Percentiles rank a stretch among this genome's conserved stretches.
These are phyloP conservation scores for Lachnellula hyalina DNA, from an alignment of 2,329 filamentous ascomycete genomes.

Conservation along the genomic window DNA sequence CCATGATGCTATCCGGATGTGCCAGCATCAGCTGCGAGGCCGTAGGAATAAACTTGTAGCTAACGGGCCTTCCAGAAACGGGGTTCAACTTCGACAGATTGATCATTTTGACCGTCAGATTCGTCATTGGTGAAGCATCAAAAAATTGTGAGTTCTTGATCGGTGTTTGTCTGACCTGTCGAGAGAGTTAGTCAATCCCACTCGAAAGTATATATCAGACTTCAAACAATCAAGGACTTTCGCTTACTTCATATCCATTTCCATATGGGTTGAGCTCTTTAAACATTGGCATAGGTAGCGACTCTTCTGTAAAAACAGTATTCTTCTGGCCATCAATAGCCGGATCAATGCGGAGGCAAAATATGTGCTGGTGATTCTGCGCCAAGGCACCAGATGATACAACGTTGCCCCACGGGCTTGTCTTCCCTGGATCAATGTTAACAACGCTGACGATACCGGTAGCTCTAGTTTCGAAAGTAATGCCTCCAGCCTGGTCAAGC, in stretches of 20 bases:
- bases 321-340: conserved; percentile 50
- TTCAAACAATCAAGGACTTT: too few species aligned
- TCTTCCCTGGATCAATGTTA: conserved; percentile 50
- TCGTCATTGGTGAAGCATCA: conserved; percentile 37
- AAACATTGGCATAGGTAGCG: conserved; percentile 41
- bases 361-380: conserved; percentile 53
- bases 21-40: conserved; percentile 74
- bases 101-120: conserved; percentile 79
- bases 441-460: conserved; percentile 56
- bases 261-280: conserved; percentile 46
- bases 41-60: conserved; percentile 82
- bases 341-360: conserved; percentile 49
- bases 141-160: conserved; percentile 38
- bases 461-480: conserved; percentile 56
- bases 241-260: conserved; percentile 39
- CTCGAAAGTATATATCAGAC: too few species aligned
- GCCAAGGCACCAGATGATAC: conserved; percentile 55
- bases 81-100: conserved; percentile 78
- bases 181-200: not conserved
- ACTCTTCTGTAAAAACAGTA: conserved; percentile 49
- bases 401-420: conserved; percentile 51
- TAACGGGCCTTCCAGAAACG: conserved; percentile 74
- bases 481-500: conserved; percentile 57
- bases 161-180: conserved; percentile 37
- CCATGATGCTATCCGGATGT: conserved; percentile 73